phyloP scores from a whole-genome alignment of 1,139 yeast species.

The Blastobotrys arbuscula region DNA sequence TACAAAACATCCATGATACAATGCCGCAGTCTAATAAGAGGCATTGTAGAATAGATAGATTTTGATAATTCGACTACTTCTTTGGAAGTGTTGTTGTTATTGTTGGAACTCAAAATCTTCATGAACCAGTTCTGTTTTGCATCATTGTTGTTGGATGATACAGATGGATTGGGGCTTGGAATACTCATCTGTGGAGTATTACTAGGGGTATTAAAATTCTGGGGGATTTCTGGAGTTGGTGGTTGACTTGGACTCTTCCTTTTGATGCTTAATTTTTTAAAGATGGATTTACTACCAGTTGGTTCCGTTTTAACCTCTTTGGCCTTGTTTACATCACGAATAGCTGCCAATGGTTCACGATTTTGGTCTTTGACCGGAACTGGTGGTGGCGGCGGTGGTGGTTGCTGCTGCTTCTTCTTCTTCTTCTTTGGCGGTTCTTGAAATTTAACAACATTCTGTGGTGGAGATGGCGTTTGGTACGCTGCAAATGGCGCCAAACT shows the following conservation, averaged over 20 bases:
- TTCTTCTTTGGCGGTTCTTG: background rate
- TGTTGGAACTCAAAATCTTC: constrained; percentile 28
- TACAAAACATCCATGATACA: constrained; percentile 30
- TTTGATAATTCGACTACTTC: constrained; percentile 11
- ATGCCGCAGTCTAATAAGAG: constrained; percentile 27
- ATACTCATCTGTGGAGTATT: background rate
- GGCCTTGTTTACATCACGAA: background rate
- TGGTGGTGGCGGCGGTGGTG: constrained; percentile 19
- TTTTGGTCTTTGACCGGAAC: background rate
- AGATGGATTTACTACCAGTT: constrained; percentile 3
- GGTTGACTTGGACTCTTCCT: background rate
- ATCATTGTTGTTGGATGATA: constrained; percentile 16
- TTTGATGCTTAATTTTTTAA: constrained; percentile 5
- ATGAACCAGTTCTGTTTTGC: constrained; percentile 38
- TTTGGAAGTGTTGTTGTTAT: background rate
- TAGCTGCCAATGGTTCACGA: constrained; percentile 2
- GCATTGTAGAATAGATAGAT: constrained; percentile 27
- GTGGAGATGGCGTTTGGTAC: constrained; percentile 8
- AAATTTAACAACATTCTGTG: background rate
- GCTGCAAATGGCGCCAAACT: constrained; percentile 2
- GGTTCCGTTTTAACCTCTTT: background rate
- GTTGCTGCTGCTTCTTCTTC: constrained; percentile 3
- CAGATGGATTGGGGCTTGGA: background rate
- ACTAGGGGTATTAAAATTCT: background rate
- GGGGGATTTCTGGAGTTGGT: constrained; percentile 8